phyloP scores from a whole-genome alignment of 106 monocot genomes.

The Vanilla planifolia region DNA sequence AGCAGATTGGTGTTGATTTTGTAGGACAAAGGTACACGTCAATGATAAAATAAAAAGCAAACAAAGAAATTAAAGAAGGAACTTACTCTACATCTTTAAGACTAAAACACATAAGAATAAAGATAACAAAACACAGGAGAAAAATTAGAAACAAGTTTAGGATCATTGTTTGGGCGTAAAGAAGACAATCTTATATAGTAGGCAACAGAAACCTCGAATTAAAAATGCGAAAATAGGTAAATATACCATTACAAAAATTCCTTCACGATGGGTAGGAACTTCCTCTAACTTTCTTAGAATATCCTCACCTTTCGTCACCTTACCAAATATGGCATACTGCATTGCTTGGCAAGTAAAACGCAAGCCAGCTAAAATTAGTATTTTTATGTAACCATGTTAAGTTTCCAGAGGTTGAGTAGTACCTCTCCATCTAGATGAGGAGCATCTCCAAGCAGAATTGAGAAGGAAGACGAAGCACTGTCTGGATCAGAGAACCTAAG shows the following conservation, averaged over 20 bases:
- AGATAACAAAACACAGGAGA: background rate
- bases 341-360: slow-evolving; percentile 8
- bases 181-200: background rate
- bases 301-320: slow-evolving; percentile 87
- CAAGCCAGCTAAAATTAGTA: background rate
- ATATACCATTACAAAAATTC: slow-evolving; percentile 95
- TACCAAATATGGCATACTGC: slow-evolving; percentile 95
- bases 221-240: background rate
- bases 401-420: background rate
- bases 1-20: slow-evolving; percentile 3
- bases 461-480: slow-evolving; percentile 83
- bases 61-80: background rate
- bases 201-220: background rate
- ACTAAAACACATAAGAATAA: background rate
- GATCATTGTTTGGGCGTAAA: background rate
- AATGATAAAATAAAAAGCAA: background rate
- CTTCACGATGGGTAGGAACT: slow-evolving; percentile 93
- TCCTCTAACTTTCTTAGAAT: slow-evolving; percentile 82
- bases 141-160: background rate
- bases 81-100: background rate
- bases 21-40: background rate
- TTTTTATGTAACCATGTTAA: background rate
- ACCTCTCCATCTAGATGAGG: slow-evolving; percentile 97
- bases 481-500: slow-evolving; percentile 86
- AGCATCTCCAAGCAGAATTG: slow-evolving; percentile 88